Evolutionary conservation across 805 yeast species (phyloP).

Genomic region (Nematodospora valgi): DNA sequence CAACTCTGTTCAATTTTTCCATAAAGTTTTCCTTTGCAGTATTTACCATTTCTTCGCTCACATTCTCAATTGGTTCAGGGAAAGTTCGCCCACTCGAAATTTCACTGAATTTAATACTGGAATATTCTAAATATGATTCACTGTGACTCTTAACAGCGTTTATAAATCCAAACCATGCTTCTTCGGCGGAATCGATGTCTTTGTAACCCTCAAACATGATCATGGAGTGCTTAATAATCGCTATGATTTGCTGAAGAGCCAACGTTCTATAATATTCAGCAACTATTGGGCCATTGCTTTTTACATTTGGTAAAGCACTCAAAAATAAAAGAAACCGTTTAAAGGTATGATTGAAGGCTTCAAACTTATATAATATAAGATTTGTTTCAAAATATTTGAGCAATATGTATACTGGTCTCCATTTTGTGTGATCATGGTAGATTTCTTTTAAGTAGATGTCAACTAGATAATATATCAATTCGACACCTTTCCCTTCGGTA

Average conservation of each 20-base stretch:
- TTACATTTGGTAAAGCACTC: not conserved
- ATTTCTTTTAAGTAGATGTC: slow-evolving; percentile 27
- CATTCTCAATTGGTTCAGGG: too few relatives aligned
- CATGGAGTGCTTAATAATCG: slow-evolving; percentile 17
- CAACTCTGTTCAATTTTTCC: too few relatives aligned
- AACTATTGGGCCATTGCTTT: slow-evolving; percentile 1
- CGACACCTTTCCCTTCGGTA: slow-evolving; percentile 15
- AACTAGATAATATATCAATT: slow-evolving; percentile 24
- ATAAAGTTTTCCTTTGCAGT: too few relatives aligned
- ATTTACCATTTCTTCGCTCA: too few relatives aligned
- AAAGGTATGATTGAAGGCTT: slow-evolving; percentile 10
- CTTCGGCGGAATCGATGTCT: too few relatives aligned
- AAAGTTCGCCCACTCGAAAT: too few relatives aligned
- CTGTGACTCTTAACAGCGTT: too few relatives aligned
- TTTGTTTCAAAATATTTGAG: slow-evolving; percentile 17
- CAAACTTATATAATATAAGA: slow-evolving; percentile 17
- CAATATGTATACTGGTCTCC: slow-evolving; percentile 26
- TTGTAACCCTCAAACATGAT: slow-evolving; percentile 32
- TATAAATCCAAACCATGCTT: too few relatives aligned
- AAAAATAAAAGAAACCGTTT: slow-evolving; percentile 2
- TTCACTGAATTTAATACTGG: too few relatives aligned
- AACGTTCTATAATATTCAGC: slow-evolving; percentile 6
- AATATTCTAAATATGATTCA: too few relatives aligned
- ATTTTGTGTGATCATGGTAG: slow-evolving; percentile 19
- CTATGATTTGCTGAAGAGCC: slow-evolving; percentile 7